These are phyloP conservation scores for Neurospora hispaniola DNA, from an alignment of 495 filamentous ascomycete genomes.

Conservation along the genomic window DNA sequence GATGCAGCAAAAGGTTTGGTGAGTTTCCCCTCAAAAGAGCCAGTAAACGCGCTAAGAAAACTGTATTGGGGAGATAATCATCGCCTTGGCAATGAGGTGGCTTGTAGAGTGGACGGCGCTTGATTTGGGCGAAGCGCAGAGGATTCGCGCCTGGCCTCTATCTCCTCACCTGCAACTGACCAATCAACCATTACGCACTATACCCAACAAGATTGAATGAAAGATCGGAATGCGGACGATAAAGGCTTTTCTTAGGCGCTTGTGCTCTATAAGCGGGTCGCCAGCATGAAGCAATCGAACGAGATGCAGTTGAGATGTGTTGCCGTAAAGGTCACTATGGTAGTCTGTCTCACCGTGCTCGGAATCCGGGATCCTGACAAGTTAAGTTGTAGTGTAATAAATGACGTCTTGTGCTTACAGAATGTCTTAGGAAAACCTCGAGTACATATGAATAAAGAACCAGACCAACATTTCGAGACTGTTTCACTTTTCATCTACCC, in stretches of 20 bases:
- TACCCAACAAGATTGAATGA: not conserved
- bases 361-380: not conserved
- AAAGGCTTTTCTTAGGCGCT: not conserved
- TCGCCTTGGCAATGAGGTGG: not conserved
- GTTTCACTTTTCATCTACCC: not conserved
- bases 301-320: not conserved
- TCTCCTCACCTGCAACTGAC: not conserved
- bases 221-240: not conserved
- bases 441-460: not conserved
- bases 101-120: not conserved
- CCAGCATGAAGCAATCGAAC: not conserved
- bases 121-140: not conserved
- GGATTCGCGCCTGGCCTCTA: not conserved
- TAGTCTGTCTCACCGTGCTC: not conserved
- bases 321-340: not conserved
- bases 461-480: not conserved
- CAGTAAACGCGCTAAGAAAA: not conserved
- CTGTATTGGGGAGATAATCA: not conserved
- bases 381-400: not conserved
- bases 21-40: not conserved
- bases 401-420: not conserved
- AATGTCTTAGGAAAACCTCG: not conserved
- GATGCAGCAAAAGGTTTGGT: too few species aligned
- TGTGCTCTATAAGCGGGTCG: not conserved
- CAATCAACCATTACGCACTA: not conserved